Conservation (phyloP, 2,329 filamentous ascomycete genomes). For the Hymenotorrendiella dingleyae region DNA sequence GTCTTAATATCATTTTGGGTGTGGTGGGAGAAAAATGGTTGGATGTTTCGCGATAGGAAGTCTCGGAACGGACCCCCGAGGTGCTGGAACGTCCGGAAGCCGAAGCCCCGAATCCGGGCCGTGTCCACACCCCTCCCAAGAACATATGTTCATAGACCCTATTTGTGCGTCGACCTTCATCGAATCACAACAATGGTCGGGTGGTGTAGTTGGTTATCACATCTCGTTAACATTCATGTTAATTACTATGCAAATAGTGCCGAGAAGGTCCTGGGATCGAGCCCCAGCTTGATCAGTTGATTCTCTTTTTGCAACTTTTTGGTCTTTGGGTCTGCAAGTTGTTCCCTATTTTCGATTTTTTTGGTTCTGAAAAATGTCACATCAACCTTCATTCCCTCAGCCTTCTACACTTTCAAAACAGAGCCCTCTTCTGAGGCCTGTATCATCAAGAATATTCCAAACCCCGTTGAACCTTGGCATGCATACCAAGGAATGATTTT, state of each 20-base stretch:
- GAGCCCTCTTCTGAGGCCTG: too few species aligned
- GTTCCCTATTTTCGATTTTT: too few species aligned
- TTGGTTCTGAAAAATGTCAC: too few species aligned
- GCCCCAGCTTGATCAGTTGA: conserved; percentile 12
- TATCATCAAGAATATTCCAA: too few species aligned
- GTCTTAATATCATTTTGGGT: conserved; percentile 20
- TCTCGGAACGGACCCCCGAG: background rate
- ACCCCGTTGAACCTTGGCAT: too few species aligned
- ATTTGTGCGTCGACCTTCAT: background rate
- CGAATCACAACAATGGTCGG: conserved; percentile 4
- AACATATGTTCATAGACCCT: background rate
- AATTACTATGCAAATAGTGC: background rate
- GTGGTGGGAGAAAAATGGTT: conserved; percentile 1
- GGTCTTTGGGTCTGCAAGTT: too few species aligned
- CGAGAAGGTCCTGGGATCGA: conserved; percentile 18
- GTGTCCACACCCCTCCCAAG: background rate
- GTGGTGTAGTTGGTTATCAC: conserved; percentile 12
- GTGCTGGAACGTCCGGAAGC: background rate
- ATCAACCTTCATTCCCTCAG: too few species aligned
- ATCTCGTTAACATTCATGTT: conserved; percentile 10
- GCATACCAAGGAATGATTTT: too few species aligned
- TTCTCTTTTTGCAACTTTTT: background rate
- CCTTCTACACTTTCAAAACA: too few species aligned
- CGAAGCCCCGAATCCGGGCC: background rate
- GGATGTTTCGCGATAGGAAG: too few species aligned